Evolutionary conservation across 768 basidiomycete species (phyloP), one percentile per base, ranked within the genome.

Genomic region (Xerocomus brunneocitrinus): DNA sequence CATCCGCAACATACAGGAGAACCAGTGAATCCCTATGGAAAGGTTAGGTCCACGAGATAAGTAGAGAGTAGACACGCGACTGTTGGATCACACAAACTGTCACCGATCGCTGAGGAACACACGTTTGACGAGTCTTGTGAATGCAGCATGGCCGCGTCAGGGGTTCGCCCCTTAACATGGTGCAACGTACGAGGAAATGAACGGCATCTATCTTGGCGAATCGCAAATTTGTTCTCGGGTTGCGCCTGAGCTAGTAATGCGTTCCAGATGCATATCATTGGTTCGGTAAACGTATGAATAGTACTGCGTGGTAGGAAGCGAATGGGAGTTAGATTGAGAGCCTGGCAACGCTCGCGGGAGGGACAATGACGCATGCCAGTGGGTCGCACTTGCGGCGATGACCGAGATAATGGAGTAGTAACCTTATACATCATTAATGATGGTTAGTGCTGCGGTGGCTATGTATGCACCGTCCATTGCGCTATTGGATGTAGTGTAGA

Each of bases 141-240:
- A 54, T 52, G 55, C 57, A 56, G 51, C 61, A 55, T 58, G 62
- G 62, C 61, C 48, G 41, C 48, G 41, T 61, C 59, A 69, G 59
- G 59, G 61, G 65, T 36, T 39, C 28, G 9, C 13, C 49, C 58
- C 54, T 50, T 68, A 53, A 55, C 47, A 52, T 43, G 47, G 44
- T 54, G 55, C 43, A 27, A 48, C 5, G 36, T 32, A 48, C 12
- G 34, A 42, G 47, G 38, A 57, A 65, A 65, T 65, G 66, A 65
- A 65, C 62, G 59, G 66, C 56, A 67, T 53, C 40, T 50, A 53
- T 51, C 48, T 44, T 54, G 54, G 55, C 34, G 67, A 54, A 53
- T 58, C 57, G 47, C 56, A 56, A 55, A 55, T 52, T 54, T 3
- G 53, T 36, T 36, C 45, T 28, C 58, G 42, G 40, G 44, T 61